Percentiles rank a stretch among this genome's conserved stretches.
Conservation (phyloP, 1,284 basidiomycete species). For the Cystobasidium sp. region DNA sequence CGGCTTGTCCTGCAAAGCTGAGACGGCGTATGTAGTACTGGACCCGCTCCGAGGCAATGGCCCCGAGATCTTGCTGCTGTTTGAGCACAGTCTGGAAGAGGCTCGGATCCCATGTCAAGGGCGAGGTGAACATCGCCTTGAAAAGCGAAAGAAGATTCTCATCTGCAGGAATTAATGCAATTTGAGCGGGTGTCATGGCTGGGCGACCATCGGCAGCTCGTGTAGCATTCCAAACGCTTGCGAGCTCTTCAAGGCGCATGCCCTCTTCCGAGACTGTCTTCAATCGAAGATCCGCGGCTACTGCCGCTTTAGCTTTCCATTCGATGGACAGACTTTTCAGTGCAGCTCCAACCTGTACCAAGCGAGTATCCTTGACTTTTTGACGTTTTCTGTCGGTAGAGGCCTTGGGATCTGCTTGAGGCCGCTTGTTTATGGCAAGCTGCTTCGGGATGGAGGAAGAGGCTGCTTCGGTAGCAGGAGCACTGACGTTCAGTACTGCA, state of each 20-base stretch:
- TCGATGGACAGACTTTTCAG: background rate
- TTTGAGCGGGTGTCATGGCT: background rate
- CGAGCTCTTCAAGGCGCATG: background rate
- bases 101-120: constrained; percentile 13
- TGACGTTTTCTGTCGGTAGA: constrained; percentile 1
- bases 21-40: constrained; percentile 18
- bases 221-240: background rate
- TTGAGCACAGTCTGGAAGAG: background rate
- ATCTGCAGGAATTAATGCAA: background rate
- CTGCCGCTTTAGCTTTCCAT: background rate
- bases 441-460: too few species aligned
- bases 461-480: background rate
- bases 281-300: background rate
- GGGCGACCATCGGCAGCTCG: background rate
- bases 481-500: background rate
- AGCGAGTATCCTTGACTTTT: background rate
- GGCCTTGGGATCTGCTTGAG: background rate
- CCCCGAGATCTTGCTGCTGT: background rate
- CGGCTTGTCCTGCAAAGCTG: background rate
- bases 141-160: background rate
- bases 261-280: background rate
- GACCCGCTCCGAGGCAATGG: background rate
- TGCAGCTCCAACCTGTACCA: background rate
- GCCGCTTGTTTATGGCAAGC: constrained; percentile 4
- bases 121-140: background rate